These are phyloP conservation scores for Lyophyllum atratum DNA, from an alignment of 768 basidiomycete genomes.

Conservation along the genomic window DNA sequence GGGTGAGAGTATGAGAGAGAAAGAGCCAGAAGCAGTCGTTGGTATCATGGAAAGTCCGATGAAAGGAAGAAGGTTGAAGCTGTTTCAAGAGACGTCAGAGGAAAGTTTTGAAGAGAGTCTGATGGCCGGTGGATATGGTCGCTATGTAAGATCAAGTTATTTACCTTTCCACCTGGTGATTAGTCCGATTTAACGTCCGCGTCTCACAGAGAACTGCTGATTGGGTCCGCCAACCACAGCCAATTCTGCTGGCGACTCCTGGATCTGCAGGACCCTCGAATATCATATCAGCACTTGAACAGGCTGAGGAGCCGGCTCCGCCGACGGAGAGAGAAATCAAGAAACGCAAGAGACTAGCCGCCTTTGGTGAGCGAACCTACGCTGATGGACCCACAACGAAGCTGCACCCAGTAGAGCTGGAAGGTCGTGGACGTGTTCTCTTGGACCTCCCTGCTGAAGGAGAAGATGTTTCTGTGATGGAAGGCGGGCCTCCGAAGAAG, in stretches of 20 bases:
- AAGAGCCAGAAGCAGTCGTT: conserved; percentile 34
- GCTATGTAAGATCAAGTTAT: conserved; percentile 53
- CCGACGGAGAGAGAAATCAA: conserved; percentile 62
- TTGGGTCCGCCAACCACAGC: conserved; percentile 60
- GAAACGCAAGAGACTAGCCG: conserved; percentile 68
- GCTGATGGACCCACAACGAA: conserved; percentile 33
- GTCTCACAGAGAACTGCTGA: conserved; percentile 53
- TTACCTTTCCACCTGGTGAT: not conserved
- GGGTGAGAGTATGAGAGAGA: conserved; percentile 33
- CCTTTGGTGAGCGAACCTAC: conserved; percentile 52
- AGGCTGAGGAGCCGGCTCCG: conserved; percentile 33
- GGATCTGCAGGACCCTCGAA: conserved; percentile 42
- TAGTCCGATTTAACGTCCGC: conserved; percentile 8
- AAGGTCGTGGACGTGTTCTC: conserved; percentile 72
- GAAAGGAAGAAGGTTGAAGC: conserved; percentile 70
- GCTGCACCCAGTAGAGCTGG: conserved; percentile 64
- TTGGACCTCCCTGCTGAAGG: conserved; percentile 54
- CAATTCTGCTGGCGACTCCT: conserved; percentile 42
- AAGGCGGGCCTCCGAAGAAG: conserved; percentile 41
- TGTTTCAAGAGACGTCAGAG: conserved; percentile 82
- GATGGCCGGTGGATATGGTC: conserved; percentile 80
- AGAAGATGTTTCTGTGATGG: conserved; percentile 24
- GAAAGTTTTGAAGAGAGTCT: conserved; percentile 85
- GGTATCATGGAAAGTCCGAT: conserved; percentile 71
- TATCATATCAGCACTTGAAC: conserved; percentile 42